Evolutionary conservation across 2,329 filamentous ascomycete genomes (phyloP).

Genomic region (Aureobasidium sp.): DNA sequence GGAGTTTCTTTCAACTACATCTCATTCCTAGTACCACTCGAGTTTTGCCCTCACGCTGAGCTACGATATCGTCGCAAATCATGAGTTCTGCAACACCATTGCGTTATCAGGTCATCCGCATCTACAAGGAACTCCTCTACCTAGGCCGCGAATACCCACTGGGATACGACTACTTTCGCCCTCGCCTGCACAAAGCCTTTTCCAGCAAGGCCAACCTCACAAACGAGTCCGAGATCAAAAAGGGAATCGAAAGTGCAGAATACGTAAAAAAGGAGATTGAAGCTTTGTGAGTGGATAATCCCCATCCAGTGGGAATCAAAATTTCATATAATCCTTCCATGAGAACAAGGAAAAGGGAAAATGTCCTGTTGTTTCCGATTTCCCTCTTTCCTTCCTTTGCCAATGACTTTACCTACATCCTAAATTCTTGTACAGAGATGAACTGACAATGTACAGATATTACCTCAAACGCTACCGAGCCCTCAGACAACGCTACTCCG

Average conservation of each 20-base stretch:
- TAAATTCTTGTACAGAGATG: not conserved
- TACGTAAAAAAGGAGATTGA: constrained; percentile 96
- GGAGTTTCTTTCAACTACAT: not conserved
- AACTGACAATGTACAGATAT: constrained; percentile 49
- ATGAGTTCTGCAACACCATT: constrained; percentile 37
- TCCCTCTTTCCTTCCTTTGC: not conserved
- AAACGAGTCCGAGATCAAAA: constrained; percentile 65
- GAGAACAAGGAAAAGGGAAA: not conserved
- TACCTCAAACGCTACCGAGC: constrained; percentile 87
- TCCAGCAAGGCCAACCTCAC: constrained; percentile 60
- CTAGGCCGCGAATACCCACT: constrained; percentile 80
- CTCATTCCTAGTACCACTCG: not conserved
- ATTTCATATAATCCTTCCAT: not conserved
- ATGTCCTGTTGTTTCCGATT: not conserved
- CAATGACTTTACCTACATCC: not conserved
- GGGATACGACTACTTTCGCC: constrained; percentile 74
- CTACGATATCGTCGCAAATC: not conserved
- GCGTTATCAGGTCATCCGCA: constrained; percentile 66
- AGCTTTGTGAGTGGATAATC: constrained; percentile 60
- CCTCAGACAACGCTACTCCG: constrained; percentile 64
- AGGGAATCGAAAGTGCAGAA: constrained; percentile 67
- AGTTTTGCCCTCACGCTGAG: no score
- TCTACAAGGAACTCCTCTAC: constrained; percentile 88
- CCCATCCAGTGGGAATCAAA: constrained; percentile 6
- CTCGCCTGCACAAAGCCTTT: constrained; percentile 78